Conservation (phyloP, 2,329 filamentous ascomycete genomes). For the Ophiostoma populinum region DNA sequence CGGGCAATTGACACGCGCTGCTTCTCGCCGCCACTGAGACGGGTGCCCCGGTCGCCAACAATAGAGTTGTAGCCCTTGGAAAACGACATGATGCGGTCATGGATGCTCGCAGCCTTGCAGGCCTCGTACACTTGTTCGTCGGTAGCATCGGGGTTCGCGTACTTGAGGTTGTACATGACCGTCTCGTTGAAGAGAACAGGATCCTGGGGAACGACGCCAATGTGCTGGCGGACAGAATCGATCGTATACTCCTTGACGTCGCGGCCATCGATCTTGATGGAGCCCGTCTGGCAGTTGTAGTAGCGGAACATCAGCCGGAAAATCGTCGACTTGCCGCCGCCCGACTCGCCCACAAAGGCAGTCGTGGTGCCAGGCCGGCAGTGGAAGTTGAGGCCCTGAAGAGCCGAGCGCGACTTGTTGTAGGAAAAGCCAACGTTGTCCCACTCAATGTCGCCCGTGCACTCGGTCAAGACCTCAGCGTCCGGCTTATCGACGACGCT, state of each 20-base stretch:
- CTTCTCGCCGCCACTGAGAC: constrained; percentile 41
- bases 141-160: constrained; percentile 29
- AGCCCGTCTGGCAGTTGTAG: constrained; percentile 70
- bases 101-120: constrained; percentile 35
- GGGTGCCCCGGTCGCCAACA: constrained; percentile 34
- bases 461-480: constrained; percentile 45
- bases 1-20: constrained; percentile 44
- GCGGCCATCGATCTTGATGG: constrained; percentile 67
- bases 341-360: constrained; percentile 89
- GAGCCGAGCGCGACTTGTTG: constrained; percentile 66
- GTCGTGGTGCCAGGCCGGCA: constrained; percentile 85
- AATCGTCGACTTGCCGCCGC: constrained; percentile 90
- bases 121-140: constrained; percentile 33
- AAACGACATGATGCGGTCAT: constrained; percentile 35
- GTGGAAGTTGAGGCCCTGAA: constrained; percentile 70
- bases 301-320: constrained; percentile 94
- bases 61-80: constrained; percentile 34
- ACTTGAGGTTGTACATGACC: constrained; percentile 37
- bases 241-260: constrained; percentile 80
- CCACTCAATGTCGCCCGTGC: constrained; percentile 71
- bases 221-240: constrained; percentile 77
- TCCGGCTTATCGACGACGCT: constrained; percentile 66
- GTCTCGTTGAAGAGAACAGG: constrained; percentile 49
- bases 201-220: constrained; percentile 93
- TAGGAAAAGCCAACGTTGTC: constrained; percentile 84